Evolutionary conservation across 1,284 basidiomycete genomes (phyloP).

Genomic region (Austroboletus rostrupii): DNA sequence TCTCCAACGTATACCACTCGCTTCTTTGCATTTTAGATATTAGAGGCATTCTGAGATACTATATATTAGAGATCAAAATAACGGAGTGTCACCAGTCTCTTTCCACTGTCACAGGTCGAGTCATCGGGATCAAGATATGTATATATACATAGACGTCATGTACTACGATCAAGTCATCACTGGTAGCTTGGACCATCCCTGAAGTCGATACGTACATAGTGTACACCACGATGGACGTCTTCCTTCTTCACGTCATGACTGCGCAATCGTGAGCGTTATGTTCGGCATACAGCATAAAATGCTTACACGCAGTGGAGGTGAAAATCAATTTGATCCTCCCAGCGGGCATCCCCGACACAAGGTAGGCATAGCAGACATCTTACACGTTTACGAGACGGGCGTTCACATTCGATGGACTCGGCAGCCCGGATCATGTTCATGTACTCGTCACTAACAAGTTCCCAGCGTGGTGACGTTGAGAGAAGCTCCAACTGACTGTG

Average conservation of each 20-base stretch:
- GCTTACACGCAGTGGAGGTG: background rate
- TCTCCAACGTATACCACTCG: too few species aligned
- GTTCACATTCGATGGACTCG: background rate
- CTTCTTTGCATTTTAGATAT: too few species aligned
- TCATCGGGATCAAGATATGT: too few species aligned
- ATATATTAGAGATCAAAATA: too few species aligned
- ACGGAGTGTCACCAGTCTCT: too few species aligned
- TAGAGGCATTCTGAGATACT: too few species aligned
- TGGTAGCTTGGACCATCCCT: background rate
- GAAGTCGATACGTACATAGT: background rate
- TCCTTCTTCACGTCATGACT: background rate
- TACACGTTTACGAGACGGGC: background rate
- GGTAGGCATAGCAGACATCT: conserved; percentile 10
- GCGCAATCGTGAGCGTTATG: background rate
- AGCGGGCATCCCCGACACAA: background rate
- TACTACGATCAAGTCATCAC: too few species aligned
- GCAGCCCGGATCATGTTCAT: background rate
- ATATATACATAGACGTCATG: too few species aligned
- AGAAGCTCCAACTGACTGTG: background rate
- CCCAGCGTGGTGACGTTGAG: conserved; percentile 1
- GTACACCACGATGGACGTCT: conserved; percentile 2
- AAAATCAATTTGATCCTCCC: too few species aligned
- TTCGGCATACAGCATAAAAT: background rate
- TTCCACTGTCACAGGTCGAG: too few species aligned
- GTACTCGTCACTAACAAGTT: conserved; percentile 3